Evolutionary conservation across 805 yeast genomes (phyloP).

Genomic region (Komagataella kurtzmanii): DNA sequence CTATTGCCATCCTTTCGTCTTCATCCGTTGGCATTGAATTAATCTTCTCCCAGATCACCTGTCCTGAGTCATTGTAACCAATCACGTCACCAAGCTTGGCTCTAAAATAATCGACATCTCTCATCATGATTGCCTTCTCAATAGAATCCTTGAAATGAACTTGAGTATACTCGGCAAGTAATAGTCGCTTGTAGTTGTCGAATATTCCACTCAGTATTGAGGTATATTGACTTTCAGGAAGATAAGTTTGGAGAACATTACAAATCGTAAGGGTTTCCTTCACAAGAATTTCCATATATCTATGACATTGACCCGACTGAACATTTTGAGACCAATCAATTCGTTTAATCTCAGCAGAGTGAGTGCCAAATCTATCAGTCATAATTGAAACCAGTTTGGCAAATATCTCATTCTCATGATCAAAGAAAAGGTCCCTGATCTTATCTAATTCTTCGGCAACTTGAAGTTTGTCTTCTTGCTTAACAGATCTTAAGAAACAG

Average conservation of each 20-base stretch:
- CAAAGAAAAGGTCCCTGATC: conserved; percentile 28
- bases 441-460: conserved; percentile 21
- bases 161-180: conserved; percentile 38
- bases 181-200: conserved; percentile 41
- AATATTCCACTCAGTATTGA: conserved; percentile 34
- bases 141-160: conserved; percentile 33
- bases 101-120: conserved; percentile 50
- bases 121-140: conserved; percentile 39
- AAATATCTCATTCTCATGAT: conserved; percentile 52
- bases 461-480: conserved; percentile 14
- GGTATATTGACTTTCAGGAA: conserved; percentile 35
- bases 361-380: conserved; percentile 46
- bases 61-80: conserved; percentile 51
- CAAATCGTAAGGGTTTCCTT: conserved; percentile 56
- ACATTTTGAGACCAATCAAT: conserved; percentile 38
- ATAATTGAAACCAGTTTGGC: conserved; percentile 55
- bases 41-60: conserved; percentile 46
- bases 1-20: conserved; percentile 30
- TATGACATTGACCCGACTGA: conserved; percentile 33
- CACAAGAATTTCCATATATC: conserved; percentile 51
- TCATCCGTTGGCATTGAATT: conserved; percentile 37
- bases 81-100: conserved; percentile 45
- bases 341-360: conserved; percentile 30
- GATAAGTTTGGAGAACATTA: conserved; percentile 41
- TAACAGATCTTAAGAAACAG: conserved; percentile 14